Conservation (phyloP, 768 basidiomycete genomes). For the Boletus reticuloceps region DNA sequence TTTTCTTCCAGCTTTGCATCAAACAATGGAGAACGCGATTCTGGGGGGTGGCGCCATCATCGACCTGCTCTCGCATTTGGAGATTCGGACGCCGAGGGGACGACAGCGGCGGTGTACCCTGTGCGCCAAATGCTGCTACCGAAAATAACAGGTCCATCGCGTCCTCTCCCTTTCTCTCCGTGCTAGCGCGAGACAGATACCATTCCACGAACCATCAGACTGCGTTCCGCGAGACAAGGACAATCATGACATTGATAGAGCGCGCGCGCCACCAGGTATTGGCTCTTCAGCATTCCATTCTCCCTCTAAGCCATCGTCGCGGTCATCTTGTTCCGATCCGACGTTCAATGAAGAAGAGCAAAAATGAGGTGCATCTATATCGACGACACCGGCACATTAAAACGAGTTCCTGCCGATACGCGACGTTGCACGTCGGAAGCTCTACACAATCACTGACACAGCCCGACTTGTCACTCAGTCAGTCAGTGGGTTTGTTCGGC, state of each 20-base stretch:
- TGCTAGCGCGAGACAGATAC: neutral
- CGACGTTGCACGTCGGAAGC: neutral
- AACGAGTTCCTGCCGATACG: neutral
- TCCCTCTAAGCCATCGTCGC: neutral
- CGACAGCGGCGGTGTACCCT: neutral
- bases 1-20: neutral
- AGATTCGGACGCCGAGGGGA: neutral
- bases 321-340: neutral
- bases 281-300: neutral
- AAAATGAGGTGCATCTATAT: neutral
- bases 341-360: no score
- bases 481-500: neutral
- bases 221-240: conserved; percentile 3
- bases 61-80: neutral
- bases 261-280: neutral
- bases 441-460: neutral
- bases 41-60: neutral
- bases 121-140: neutral
- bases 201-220: conserved; percentile 8
- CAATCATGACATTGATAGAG: neutral
- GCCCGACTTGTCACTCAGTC: neutral
- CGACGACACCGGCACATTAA: neutral
- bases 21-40: neutral
- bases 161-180: neutral
- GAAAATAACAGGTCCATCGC: neutral